A percentile compares a stretch with the other conserved stretches of the same genome.
Evolutionary conservation across 2,329 filamentous ascomycete species (phyloP).

Genomic region (Rhynchosporium secalis): DNA sequence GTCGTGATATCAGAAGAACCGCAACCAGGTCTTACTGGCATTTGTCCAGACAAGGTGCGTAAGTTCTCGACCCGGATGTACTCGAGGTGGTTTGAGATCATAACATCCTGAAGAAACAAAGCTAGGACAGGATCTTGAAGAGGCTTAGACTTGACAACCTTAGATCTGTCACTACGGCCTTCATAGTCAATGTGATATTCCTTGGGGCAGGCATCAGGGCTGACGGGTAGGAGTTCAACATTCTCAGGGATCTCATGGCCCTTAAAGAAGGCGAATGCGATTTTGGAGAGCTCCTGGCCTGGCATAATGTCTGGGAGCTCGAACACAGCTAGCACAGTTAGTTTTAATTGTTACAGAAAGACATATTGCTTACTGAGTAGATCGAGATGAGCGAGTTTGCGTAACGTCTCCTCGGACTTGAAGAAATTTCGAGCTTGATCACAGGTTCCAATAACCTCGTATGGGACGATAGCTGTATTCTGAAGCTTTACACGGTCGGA

Average conservation of each 20-base stretch:
- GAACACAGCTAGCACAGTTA: not conserved
- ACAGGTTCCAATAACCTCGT: not conserved
- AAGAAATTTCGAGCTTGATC: not conserved
- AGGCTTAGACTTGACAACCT: conserved; percentile 12
- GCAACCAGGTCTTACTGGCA: not conserved
- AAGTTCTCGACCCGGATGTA: not conserved
- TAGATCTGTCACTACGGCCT: conserved; percentile 9
- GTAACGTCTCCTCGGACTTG: not conserved
- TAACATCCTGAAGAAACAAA: conserved; percentile 25
- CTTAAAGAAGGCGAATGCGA: conserved; percentile 1
- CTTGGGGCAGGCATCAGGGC: conserved; percentile 1
- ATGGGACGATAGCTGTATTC: not conserved
- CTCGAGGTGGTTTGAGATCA: conserved; percentile 26
- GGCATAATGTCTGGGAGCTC: not conserved
- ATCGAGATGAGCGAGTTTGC: not conserved
- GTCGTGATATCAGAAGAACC: not conserved
- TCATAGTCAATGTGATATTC: conserved; percentile 13
- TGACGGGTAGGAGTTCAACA: not conserved
- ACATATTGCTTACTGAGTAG: not conserved
- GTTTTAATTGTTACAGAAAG: no score
- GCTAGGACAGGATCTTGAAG: conserved; percentile 14
- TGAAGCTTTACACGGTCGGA: conserved; percentile 1
- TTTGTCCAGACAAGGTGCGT: not conserved
- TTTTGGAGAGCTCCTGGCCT: not conserved
- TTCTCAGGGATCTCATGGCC: conserved; percentile 4